Evolutionary conservation across 805 yeast species (phyloP).

Genomic region (Torulaspora franciscae): DNA sequence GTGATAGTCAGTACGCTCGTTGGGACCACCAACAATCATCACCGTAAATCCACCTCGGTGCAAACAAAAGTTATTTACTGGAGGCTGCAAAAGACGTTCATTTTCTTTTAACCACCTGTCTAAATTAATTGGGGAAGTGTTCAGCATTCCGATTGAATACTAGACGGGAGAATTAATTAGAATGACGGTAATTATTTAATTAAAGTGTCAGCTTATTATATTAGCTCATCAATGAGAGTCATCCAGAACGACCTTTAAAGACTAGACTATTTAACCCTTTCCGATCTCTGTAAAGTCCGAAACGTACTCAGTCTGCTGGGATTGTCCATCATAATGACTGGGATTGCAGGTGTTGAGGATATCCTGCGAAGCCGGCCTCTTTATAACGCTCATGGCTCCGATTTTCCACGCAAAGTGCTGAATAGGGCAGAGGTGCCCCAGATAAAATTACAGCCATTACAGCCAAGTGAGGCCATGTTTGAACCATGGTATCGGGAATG

Average conservation of each 20-base stretch:
- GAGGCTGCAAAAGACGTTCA: constrained; percentile 73
- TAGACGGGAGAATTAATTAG: not conserved
- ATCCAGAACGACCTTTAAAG: not conserved
- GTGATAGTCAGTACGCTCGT: constrained; percentile 89
- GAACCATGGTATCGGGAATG: constrained; percentile 30
- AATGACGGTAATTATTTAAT: not conserved
- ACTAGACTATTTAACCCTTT: not conserved
- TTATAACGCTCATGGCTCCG: constrained; percentile 23
- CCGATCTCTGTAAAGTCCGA: not conserved
- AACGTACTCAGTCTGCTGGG: not conserved
- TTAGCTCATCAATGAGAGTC: not conserved
- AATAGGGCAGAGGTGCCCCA: constrained; percentile 16
- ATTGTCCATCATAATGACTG: not conserved
- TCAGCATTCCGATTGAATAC: constrained; percentile 14
- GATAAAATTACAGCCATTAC: constrained; percentile 17
- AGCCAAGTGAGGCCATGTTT: constrained; percentile 23
- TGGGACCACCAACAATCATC: constrained; percentile 96
- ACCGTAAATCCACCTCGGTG: constrained; percentile 91
- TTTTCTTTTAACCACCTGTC: constrained; percentile 78
- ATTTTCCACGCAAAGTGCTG: constrained; percentile 20
- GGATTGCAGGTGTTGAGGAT: constrained; percentile 10
- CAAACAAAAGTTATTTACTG: constrained; percentile 85
- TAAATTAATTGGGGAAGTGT: constrained; percentile 60
- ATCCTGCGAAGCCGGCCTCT: constrained; percentile 22
- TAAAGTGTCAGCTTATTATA: too few relatives aligned